Conservation (phyloP, 2,329 filamentous ascomycete species). For the Trichophyton rubrum region DNA sequence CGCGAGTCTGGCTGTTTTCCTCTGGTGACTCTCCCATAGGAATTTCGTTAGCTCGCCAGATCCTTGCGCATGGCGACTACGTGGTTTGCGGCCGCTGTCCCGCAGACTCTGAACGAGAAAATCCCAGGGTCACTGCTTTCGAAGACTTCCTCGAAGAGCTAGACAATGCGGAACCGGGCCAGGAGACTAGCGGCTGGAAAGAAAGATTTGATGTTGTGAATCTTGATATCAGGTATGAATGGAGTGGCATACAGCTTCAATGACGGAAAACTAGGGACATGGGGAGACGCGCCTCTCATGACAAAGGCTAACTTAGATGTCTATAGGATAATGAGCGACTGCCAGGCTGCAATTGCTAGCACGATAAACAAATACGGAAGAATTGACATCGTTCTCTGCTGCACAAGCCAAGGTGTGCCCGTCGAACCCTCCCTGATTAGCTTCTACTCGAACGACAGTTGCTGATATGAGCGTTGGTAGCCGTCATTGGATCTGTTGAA, state of each 20-base stretch:
- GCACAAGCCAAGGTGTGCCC: conserved; percentile 62
- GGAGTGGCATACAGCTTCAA: not conserved
- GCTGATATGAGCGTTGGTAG: conserved; percentile 31
- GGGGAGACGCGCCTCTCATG: not conserved
- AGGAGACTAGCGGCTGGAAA: conserved; percentile 56
- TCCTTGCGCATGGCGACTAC: conserved; percentile 84
- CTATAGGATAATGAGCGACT: conserved; percentile 50
- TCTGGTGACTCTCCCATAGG: conserved; percentile 74
- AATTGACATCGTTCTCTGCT: conserved; percentile 83
- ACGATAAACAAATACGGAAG: conserved; percentile 72
- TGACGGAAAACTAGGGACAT: too few species aligned
- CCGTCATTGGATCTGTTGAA: conserved; percentile 80
- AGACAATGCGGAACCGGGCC: conserved; percentile 40
- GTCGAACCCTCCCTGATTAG: conserved; percentile 6
- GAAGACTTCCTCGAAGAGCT: conserved; percentile 58
- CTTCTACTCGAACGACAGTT: not conserved
- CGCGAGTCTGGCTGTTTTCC: conserved; percentile 87
- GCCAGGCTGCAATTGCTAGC: conserved; percentile 76
- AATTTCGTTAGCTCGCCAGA: conserved; percentile 65
- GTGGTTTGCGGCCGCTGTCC: conserved; percentile 74
- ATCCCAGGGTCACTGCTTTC: conserved; percentile 64
- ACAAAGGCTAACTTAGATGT: not conserved
- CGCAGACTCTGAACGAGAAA: conserved; percentile 60
- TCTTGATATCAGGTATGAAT: conserved; percentile 42
- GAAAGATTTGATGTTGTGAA: conserved; percentile 57